These are phyloP conservation scores for Paramecium caudatum DNA, from an alignment of 73 alveolate species.

Conservation along the genomic window DNA sequence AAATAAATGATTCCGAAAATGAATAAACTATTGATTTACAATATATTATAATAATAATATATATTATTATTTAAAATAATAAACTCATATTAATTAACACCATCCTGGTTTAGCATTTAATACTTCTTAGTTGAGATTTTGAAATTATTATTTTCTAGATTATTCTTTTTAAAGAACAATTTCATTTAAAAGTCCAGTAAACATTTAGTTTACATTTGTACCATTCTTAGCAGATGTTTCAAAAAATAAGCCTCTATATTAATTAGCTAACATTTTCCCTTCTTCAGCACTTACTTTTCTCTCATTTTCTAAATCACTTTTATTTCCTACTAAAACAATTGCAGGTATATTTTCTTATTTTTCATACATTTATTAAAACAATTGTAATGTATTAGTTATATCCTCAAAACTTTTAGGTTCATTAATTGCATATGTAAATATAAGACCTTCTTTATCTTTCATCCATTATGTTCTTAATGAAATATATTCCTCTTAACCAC, in stretches of 20 bases:
- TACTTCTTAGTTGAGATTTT: neutral
- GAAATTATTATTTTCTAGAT: neutral
- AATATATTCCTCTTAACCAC: constrained; percentile 64
- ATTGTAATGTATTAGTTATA: constrained; percentile 6
- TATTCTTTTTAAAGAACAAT: neutral
- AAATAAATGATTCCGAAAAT: no score
- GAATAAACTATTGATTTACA: no score
- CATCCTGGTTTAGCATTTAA: neutral
- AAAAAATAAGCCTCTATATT: constrained; percentile 78
- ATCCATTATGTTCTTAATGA: constrained; percentile 51
- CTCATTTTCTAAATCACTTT: constrained; percentile 82
- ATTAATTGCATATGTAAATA: constrained; percentile 53
- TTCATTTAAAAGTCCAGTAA: constrained; percentile 43
- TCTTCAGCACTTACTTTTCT: constrained; percentile 78
- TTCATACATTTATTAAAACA: constrained; percentile 36
- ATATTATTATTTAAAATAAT: neutral
- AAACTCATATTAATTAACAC: constrained; percentile 28
- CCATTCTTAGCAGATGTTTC: constrained; percentile 87
- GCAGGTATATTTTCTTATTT: neutral
- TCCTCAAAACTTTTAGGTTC: constrained; percentile 52
- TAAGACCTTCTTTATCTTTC: constrained; percentile 64
- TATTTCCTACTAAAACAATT: constrained; percentile 85
- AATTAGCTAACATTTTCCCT: constrained; percentile 80
- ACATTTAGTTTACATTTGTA: constrained; percentile 75
- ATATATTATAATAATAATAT: neutral